These are phyloP conservation scores for Fusarium circinatum DNA, from an alignment of 2,329 filamentous ascomycete genomes.

Conservation along the genomic window DNA sequence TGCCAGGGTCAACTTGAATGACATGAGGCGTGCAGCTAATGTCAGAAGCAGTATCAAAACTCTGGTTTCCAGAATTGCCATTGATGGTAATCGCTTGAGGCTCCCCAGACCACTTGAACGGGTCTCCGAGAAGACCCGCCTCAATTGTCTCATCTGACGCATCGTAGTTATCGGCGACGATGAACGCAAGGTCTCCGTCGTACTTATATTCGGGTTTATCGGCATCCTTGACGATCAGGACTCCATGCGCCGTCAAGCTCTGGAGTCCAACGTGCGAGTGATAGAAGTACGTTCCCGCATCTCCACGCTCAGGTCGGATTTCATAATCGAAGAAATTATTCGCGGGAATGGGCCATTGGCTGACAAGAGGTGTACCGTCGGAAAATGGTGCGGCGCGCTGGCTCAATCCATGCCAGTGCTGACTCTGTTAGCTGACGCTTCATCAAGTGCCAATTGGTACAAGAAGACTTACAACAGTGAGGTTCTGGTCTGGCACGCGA, in stretches of 20 bases:
- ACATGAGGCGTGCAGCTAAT: slow-evolving; percentile 23
- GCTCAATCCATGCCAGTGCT: slow-evolving; percentile 76
- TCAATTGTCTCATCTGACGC: slow-evolving; percentile 64
- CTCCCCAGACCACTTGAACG: slow-evolving; percentile 69
- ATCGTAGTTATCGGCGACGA: slow-evolving; percentile 66
- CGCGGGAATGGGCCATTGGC: slow-evolving; percentile 73
- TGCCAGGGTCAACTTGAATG: slow-evolving; percentile 14
- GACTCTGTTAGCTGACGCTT: neutral
- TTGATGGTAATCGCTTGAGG: slow-evolving; percentile 50
- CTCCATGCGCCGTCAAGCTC: slow-evolving; percentile 65
- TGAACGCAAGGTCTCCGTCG: slow-evolving; percentile 66
- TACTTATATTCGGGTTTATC: slow-evolving; percentile 67
- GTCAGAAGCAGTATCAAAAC: slow-evolving; percentile 14
- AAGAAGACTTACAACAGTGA: slow-evolving; percentile 36
- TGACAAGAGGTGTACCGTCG: slow-evolving; percentile 68
- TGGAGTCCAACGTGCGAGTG: slow-evolving; percentile 75
- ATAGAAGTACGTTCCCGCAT: slow-evolving; percentile 74
- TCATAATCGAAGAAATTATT: slow-evolving; percentile 75
- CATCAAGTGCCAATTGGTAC: no score
- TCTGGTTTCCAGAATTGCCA: slow-evolving; percentile 31
- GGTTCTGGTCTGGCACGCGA: slow-evolving; percentile 1
- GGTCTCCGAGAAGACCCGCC: slow-evolving; percentile 57
- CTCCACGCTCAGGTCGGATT: slow-evolving; percentile 60
- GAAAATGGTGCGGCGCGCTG: slow-evolving; percentile 70
- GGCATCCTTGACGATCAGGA: slow-evolving; percentile 60